Evolutionary conservation across 208 protist species (phyloP).

Genomic region (Porcisia deanei): DNA sequence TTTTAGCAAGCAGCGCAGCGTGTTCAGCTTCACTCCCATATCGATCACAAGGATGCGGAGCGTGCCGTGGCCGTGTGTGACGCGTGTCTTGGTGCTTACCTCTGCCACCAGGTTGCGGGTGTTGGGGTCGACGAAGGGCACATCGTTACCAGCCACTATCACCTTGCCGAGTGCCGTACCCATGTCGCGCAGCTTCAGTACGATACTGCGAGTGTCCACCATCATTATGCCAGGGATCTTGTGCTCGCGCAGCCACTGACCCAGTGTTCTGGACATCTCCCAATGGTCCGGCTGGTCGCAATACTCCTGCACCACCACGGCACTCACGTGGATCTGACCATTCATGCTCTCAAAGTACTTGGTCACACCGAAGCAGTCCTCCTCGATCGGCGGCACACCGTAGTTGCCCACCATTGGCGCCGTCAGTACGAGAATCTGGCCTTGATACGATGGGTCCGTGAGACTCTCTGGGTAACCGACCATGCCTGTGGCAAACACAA

Average conservation of each 20-base stretch:
- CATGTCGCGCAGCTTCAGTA: slow-evolving; percentile 95
- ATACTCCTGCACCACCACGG: slow-evolving; percentile 94
- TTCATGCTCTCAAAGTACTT: slow-evolving; percentile 96
- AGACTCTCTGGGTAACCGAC: slow-evolving; percentile 95
- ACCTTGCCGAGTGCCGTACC: slow-evolving; percentile 94
- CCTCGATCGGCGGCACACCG: slow-evolving; percentile 89
- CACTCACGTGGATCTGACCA: slow-evolving; percentile 89
- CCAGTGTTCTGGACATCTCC: slow-evolving; percentile 86
- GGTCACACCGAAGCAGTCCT: slow-evolving; percentile 93
- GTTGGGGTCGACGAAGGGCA: slow-evolving; percentile 95
- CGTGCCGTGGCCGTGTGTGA: slow-evolving; percentile 88
- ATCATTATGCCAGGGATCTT: slow-evolving; percentile 97
- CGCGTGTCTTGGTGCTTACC: slow-evolving; percentile 88
- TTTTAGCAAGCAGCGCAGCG: slow-evolving; percentile 91
- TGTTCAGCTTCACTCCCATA: slow-evolving; percentile 96
- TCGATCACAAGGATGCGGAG: slow-evolving; percentile 92
- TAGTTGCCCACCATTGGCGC: slow-evolving; percentile 98
- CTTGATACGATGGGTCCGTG: slow-evolving; percentile 98
- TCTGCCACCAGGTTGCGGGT: slow-evolving; percentile 94
- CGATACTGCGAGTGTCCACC: slow-evolving; percentile 98
- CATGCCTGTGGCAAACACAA: slow-evolving; percentile 95
- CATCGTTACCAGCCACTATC: slow-evolving; percentile 62
- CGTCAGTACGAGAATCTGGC: slow-evolving; percentile 98
- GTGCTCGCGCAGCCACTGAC: slow-evolving; percentile 90
- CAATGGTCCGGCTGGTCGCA: slow-evolving; percentile 96